Percentiles rank a stretch among this genome's conserved stretches.
These are phyloP conservation scores for Emydomyces testavorans DNA, from an alignment of 2,329 filamentous ascomycete genomes.

Conservation along the genomic window DNA sequence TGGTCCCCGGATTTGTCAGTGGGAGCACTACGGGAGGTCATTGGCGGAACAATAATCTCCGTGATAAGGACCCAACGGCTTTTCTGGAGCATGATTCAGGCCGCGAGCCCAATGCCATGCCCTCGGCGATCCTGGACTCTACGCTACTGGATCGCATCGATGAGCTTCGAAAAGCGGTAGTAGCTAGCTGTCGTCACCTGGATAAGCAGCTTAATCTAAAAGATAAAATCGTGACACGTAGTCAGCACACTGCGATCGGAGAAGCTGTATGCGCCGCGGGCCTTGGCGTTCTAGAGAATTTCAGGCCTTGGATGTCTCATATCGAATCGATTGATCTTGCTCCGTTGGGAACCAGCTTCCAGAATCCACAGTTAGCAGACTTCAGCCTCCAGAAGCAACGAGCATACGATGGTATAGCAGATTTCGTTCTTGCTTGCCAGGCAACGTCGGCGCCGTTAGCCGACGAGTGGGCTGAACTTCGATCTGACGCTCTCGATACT, in stretches of 20 bases:
- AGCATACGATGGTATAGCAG: constrained; percentile 84
- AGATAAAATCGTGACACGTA: constrained; percentile 70
- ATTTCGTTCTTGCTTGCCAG: constrained; percentile 78
- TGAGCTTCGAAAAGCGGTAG: constrained; percentile 70
- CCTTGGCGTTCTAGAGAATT: constrained; percentile 71
- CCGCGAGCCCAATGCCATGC: constrained; percentile 60
- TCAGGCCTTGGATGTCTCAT: constrained; percentile 77
- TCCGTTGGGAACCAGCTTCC: constrained; percentile 62
- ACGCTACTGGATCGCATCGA: constrained; percentile 72
- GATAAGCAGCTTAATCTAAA: constrained; percentile 69
- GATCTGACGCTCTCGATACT: constrained; percentile 78
- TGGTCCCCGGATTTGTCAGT: constrained; percentile 85
- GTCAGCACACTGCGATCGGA: constrained; percentile 66
- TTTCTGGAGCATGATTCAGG: constrained; percentile 73
- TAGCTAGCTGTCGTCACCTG: constrained; percentile 73
- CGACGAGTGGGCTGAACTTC: constrained; percentile 92
- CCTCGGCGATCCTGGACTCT: constrained; percentile 61
- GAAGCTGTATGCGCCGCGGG: constrained; percentile 72
- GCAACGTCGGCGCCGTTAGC: constrained; percentile 80
- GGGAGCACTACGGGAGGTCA: constrained; percentile 73
- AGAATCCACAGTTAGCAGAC: constrained; percentile 74
- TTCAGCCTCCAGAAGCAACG: constrained; percentile 87
- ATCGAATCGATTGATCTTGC: constrained; percentile 88
- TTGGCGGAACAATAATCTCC: constrained; percentile 61
- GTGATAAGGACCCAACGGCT: constrained; percentile 54